Evolutionary conservation across 495 filamentous ascomycete species (phyloP), one percentile per base, ranked within the genome.

Genomic region (Elaphomyces granulatus): DNA sequence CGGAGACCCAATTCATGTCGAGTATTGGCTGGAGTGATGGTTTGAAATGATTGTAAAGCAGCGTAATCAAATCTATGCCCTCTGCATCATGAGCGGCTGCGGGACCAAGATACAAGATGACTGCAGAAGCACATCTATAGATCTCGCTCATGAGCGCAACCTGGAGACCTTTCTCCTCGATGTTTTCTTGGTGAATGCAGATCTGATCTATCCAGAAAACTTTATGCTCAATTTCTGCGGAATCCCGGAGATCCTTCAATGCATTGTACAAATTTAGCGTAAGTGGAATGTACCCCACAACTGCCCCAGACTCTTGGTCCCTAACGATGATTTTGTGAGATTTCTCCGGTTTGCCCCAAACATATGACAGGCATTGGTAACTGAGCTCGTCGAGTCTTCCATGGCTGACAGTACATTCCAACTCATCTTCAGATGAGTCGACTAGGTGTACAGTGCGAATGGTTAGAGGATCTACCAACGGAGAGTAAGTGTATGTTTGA

Each of bases 191-290:
- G 45, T 59, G 43, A 32, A 60, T 60, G 31, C 53, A 60, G 4
- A 60, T 36, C 1, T 50, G 38, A 34, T 60, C 56, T 12, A 56
- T 51, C 56, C 56, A 56, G 15, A 59, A 12, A n/a, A 44, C 1
- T 9, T 26, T 37, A 18, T 26, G 33, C 3, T 19, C 14, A 10
- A 35, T 15, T 17, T 14, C 33, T 14, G 32, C 35, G 26, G 17
- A 15, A 19, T 40, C 40, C 8, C 44, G 44, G 21, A 46, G 21
- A 14, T 32, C 34, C 18, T n/a, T 14, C 21, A 46, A 23, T 18
- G 41, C 44, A 8, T 45, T 39, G 18, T 21, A 37, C 1, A 45
- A 6, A 26, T 17, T 34, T 4, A 31, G 40, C 23, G 34, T 23
- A 16, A 46, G 34, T 4, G 3, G 20, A 12, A 45, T 35, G 33